phyloP scores from a whole-genome alignment of 1,139 yeast genomes.

The Torulaspora pretoriensis region DNA sequence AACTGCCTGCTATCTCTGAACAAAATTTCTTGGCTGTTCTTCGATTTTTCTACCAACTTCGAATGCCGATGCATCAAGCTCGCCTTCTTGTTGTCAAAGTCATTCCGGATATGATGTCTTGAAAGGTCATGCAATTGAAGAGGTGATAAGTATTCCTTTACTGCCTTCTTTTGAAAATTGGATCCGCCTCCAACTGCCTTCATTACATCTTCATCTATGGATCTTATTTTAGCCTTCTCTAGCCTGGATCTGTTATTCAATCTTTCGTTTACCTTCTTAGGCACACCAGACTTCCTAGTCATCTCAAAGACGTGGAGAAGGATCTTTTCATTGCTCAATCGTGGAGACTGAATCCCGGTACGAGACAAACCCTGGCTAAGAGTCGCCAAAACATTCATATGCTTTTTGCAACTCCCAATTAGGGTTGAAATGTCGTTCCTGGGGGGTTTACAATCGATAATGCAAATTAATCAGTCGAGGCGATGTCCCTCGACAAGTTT shows the following conservation, averaged over 20 bases:
- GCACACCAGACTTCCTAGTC: constrained; percentile 5
- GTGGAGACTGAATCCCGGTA: constrained; percentile 13
- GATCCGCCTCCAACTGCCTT: constrained; percentile 33
- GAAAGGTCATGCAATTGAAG: constrained; percentile 24
- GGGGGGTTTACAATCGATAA: not conserved
- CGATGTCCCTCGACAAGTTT: not conserved
- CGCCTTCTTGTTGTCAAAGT: constrained; percentile 28
- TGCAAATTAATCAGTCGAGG: not conserved
- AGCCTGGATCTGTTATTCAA: not conserved
- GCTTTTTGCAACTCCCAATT: not conserved
- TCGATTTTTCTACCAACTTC: constrained; percentile 13
- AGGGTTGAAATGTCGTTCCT: not conserved
- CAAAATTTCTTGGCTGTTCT: constrained; percentile 14
- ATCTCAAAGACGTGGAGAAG: constrained; percentile 11
- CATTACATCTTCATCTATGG: constrained; percentile 15
- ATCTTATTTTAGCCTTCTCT: not conserved
- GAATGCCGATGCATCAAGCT: constrained; percentile 13
- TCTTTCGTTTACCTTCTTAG: not conserved
- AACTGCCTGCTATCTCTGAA: constrained; percentile 19
- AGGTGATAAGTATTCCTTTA: constrained; percentile 30
- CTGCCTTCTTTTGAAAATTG: constrained; percentile 26
- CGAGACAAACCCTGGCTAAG: constrained; percentile 16
- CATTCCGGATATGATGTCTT: constrained; percentile 20
- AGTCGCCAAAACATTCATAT: constrained; percentile 23
- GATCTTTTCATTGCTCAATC: constrained; percentile 9